These are phyloP conservation scores for Adansonia digitata DNA, from an alignment of 345 rosid genomes.

Conservation along the genomic window DNA sequence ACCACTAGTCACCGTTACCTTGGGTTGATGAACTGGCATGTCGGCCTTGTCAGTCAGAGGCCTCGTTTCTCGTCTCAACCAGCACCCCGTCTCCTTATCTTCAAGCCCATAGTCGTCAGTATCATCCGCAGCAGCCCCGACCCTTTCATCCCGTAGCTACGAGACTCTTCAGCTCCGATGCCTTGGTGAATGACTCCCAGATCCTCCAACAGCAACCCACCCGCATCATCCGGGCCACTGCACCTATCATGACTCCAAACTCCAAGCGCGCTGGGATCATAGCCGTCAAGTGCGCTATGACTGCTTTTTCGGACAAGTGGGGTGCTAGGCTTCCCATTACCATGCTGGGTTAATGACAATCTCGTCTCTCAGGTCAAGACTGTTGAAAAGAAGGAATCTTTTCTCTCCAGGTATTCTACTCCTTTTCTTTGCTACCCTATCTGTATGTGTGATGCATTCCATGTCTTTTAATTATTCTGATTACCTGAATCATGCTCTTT, in stretches of 20 bases:
- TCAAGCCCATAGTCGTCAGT: too few relatives aligned
- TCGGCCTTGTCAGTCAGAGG: slow-evolving; percentile 64
- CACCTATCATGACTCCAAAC: slow-evolving; percentile 50
- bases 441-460: not conserved
- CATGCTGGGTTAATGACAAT: slow-evolving; percentile 85
- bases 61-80: slow-evolving; percentile 54
- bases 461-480: not conserved
- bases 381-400: slow-evolving; percentile 78
- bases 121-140: slow-evolving; percentile 16
- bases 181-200: slow-evolving; percentile 34
- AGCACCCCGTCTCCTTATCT: slow-evolving; percentile 25
- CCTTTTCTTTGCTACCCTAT: too few relatives aligned
- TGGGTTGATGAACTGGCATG: slow-evolving; percentile 27
- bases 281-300: slow-evolving; percentile 89
- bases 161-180: slow-evolving; percentile 38
- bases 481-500: not conserved
- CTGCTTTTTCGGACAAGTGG: slow-evolving; percentile 96
- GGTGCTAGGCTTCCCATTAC: slow-evolving; percentile 77
- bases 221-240: slow-evolving; percentile 54
- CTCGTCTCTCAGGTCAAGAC: slow-evolving; percentile 94
- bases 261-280: slow-evolving; percentile 82
- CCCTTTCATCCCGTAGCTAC: slow-evolving; percentile 22
- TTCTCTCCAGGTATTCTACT: slow-evolving; percentile 57
- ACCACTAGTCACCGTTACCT: not conserved
- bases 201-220: slow-evolving; percentile 15